Conservation (phyloP, 306 rosid genomes). For the Citrullus amarus region DNA sequence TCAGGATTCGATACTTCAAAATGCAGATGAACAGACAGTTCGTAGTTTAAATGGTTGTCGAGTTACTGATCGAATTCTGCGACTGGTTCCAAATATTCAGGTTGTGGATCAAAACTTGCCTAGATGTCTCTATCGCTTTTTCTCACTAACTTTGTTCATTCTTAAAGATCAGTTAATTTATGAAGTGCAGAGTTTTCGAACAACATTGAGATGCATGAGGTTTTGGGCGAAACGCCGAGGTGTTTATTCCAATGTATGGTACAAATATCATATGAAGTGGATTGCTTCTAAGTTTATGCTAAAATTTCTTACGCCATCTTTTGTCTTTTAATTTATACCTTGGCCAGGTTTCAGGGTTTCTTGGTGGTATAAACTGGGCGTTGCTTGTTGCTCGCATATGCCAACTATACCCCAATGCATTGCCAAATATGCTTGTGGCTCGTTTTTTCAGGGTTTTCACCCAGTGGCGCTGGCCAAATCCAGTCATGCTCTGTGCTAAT, state of each 20-base stretch:
- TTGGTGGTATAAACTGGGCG: conserved; percentile 97
- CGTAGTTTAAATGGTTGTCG: conserved; percentile 96
- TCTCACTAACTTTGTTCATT: not conserved
- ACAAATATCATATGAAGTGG: not conserved
- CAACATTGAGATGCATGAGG: conserved; percentile 91
- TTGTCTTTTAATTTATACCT: conserved; percentile 15
- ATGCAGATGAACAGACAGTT: conserved; percentile 93
- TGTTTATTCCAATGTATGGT: conserved; percentile 89
- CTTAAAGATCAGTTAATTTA: conserved; percentile 18
- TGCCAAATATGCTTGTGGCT: conserved; percentile 88
- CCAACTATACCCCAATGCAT: conserved; percentile 92
- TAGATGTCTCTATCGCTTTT: not conserved
- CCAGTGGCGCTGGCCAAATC: conserved; percentile 99
- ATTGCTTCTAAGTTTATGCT: not conserved
- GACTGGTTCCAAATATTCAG: conserved; percentile 95
- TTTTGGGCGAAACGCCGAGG: conserved; percentile 97
- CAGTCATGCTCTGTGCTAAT: conserved; percentile 81
- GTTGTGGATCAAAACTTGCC: conserved; percentile 20
- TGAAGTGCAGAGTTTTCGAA: conserved; percentile 68
- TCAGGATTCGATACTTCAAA: conserved; percentile 73
- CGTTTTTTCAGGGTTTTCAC: conserved; percentile 91
- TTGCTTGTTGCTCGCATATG: conserved; percentile 98
- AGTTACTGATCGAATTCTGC: conserved; percentile 87
- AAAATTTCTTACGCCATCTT: conserved; percentile 12
- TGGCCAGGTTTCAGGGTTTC: conserved; percentile 88